Evolutionary conservation across 1,284 basidiomycete genomes (phyloP).

Genomic region (Ceraceosorus guamensis): DNA sequence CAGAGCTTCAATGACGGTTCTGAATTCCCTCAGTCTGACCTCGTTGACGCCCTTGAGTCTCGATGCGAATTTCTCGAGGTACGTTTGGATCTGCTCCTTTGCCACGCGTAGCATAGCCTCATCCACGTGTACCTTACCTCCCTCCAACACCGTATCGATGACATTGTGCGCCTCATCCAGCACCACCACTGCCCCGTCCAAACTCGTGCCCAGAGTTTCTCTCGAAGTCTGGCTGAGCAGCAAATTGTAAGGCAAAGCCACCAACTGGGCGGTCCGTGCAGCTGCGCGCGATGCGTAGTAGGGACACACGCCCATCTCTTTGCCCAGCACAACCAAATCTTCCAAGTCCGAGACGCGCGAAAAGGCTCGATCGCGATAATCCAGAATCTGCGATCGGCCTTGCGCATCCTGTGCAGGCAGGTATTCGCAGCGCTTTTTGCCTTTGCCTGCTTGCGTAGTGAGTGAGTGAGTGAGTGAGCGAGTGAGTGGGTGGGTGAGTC

Average conservation of each 20-base stretch:
- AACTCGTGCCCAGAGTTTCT: constrained; percentile 69
- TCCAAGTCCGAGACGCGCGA: constrained; percentile 87
- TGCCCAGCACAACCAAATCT: constrained; percentile 71
- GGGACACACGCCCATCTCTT: constrained; percentile 66
- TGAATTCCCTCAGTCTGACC: constrained; percentile 70
- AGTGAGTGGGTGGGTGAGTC: too few species aligned
- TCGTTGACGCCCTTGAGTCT: constrained; percentile 68
- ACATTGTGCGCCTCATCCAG: constrained; percentile 89
- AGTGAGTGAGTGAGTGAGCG: too few species aligned
- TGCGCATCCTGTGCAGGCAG: constrained; percentile 58
- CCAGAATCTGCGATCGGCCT: constrained; percentile 57
- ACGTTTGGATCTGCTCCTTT: constrained; percentile 68
- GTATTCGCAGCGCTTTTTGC: constrained; percentile 65
- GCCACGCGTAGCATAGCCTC: constrained; percentile 62
- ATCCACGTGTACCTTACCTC: constrained; percentile 75
- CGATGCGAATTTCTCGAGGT: constrained; percentile 69
- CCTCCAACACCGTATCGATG: constrained; percentile 68
- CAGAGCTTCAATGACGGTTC: constrained; percentile 22
- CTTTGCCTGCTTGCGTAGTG: constrained; percentile 54
- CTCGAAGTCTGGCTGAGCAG: constrained; percentile 75
- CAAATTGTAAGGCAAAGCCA: constrained; percentile 88
- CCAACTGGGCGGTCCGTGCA: constrained; percentile 78
- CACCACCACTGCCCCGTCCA: constrained; percentile 71
- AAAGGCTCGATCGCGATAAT: constrained; percentile 79
- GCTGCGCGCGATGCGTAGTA: constrained; percentile 86